A percentile compares a stretch with the other conserved stretches of the same genome.
These are phyloP conservation scores for Sporobolomyces phaffii DNA, from an alignment of 768 basidiomycete genomes.

Conservation along the genomic window DNA sequence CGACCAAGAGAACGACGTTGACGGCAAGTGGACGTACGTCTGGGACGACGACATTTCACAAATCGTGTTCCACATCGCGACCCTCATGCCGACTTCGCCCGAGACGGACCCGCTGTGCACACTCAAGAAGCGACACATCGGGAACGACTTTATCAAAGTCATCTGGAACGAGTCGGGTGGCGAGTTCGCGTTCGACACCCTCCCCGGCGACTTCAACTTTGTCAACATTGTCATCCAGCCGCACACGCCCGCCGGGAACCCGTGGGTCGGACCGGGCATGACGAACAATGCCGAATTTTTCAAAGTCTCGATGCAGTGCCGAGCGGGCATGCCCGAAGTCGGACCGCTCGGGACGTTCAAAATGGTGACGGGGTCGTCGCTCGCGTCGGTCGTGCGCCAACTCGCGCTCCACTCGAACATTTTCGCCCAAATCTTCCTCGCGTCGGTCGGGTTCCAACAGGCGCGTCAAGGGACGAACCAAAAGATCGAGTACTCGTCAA, in stretches of 20 bases:
- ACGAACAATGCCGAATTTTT: conserved; percentile 64
- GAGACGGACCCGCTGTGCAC: conserved; percentile 62
- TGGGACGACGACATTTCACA: conserved; percentile 99
- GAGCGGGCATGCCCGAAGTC: conserved; percentile 86
- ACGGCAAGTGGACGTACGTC: conserved; percentile 94
- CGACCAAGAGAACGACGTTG: conserved; percentile 66
- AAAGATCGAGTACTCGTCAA: conserved; percentile 36
- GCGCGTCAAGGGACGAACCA: conserved; percentile 17
- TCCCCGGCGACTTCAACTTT: conserved; percentile 89
- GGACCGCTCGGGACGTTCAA: conserved; percentile 88
- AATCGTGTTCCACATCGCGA: conserved; percentile 89
- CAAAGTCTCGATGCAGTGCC: conserved; percentile 84
- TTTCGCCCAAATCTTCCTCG: conserved; percentile 68
- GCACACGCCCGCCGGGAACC: conserved; percentile 73
- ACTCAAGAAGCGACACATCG: conserved; percentile 90
- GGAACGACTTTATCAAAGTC: conserved; percentile 92
- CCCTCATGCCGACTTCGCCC: conserved; percentile 80
- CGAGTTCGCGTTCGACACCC: conserved; percentile 78
- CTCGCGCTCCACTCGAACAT: conserved; percentile 80
- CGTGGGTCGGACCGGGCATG: conserved; percentile 76
- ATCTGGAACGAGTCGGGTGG: conserved; percentile 96
- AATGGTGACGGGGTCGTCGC: conserved; percentile 77
- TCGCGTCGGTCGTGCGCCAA: conserved; percentile 82
- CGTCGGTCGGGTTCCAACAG: conserved; percentile 38
- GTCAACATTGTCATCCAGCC: conserved; percentile 96